A percentile compares a stretch with the other conserved stretches of the same genome.
Evolutionary conservation across 2,329 filamentous ascomycete species (phyloP).

Genomic region (Trichophyton equinum): DNA sequence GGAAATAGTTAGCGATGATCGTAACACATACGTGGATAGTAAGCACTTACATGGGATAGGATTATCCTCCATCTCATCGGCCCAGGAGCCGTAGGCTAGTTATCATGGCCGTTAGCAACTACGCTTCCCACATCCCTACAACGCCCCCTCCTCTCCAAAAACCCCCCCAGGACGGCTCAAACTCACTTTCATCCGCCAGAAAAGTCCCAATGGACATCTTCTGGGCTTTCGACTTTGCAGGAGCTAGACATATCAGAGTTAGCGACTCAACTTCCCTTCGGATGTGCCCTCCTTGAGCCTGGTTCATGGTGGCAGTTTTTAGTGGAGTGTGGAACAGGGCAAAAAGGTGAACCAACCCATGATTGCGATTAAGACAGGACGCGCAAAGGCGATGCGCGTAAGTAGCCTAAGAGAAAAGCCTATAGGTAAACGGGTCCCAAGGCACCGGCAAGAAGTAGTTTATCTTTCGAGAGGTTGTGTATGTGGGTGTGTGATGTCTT

Average conservation of each 20-base stretch:
- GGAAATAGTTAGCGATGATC: background rate
- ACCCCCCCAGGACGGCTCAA: background rate
- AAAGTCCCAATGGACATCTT: slow-evolving; percentile 98
- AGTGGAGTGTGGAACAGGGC: background rate
- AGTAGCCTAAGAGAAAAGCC: slow-evolving; percentile 16
- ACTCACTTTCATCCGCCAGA: slow-evolving; percentile 79
- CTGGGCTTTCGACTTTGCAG: slow-evolving; percentile 83
- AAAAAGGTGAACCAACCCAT: slow-evolving; percentile 37
- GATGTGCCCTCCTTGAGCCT: background rate
- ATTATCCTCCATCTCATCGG: slow-evolving; percentile 92
- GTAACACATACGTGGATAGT: slow-evolving; percentile 3
- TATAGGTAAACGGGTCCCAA: slow-evolving; percentile 17
- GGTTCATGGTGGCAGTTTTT: background rate
- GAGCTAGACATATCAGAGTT: slow-evolving; percentile 46
- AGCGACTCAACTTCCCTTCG: slow-evolving; percentile 5
- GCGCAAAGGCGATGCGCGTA: slow-evolving; percentile 32
- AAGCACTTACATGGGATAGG: slow-evolving; percentile 54
- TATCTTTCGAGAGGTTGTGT: slow-evolving; percentile 13
- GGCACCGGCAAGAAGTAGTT: slow-evolving; percentile 11
- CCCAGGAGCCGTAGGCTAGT: slow-evolving; percentile 77
- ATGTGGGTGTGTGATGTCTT: slow-evolving; percentile 8
- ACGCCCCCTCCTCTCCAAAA: background rate
- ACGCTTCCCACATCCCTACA: background rate
- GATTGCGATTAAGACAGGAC: slow-evolving; percentile 42
- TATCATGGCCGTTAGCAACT: slow-evolving; percentile 19